Evolutionary conservation across 1,284 basidiomycete species (phyloP).

Genomic region (Apiotrichum porosum): DNA sequence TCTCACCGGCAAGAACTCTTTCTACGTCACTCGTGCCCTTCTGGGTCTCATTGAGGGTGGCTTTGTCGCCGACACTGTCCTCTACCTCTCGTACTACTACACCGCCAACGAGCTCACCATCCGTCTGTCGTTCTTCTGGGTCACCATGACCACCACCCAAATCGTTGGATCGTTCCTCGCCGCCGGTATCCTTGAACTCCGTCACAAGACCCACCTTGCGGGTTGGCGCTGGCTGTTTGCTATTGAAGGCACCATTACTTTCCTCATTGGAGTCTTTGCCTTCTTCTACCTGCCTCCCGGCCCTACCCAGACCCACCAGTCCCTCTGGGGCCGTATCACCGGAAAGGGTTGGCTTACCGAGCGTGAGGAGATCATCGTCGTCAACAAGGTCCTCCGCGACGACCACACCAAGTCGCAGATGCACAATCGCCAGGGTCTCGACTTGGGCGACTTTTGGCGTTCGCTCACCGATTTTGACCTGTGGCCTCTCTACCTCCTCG

Average conservation of each 20-base stretch:
- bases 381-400: constrained; percentile 50
- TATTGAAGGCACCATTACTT: constrained; percentile 35
- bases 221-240: constrained; percentile 42
- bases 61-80: constrained; percentile 46
- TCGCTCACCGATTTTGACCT: constrained; percentile 45
- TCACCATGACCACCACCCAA: constrained; percentile 25
- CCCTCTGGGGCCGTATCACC: constrained; percentile 15
- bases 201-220: constrained; percentile 26
- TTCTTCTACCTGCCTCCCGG: constrained; percentile 38
- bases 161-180: constrained; percentile 36
- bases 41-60: constrained; percentile 43
- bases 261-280: constrained; percentile 35
- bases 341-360: constrained; percentile 48
- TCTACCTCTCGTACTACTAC: constrained; percentile 48
- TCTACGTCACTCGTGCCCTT: constrained; percentile 39
- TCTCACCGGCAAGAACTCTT: constrained; percentile 26
- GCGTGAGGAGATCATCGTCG: constrained; percentile 49
- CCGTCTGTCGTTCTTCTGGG: constrained; percentile 46
- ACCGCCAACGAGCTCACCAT: constrained; percentile 40
- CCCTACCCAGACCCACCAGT: constrained; percentile 2
- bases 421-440: constrained; percentile 50
- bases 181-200: constrained; percentile 38
- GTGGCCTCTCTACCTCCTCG: constrained; percentile 46
- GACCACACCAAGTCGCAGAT: constrained; percentile 46
- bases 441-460: constrained; percentile 20